Percentiles rank a stretch among this genome's conserved stretches.
Conservation (phyloP, 495 filamentous ascomycete genomes). For the Platismatia glauca region DNA sequence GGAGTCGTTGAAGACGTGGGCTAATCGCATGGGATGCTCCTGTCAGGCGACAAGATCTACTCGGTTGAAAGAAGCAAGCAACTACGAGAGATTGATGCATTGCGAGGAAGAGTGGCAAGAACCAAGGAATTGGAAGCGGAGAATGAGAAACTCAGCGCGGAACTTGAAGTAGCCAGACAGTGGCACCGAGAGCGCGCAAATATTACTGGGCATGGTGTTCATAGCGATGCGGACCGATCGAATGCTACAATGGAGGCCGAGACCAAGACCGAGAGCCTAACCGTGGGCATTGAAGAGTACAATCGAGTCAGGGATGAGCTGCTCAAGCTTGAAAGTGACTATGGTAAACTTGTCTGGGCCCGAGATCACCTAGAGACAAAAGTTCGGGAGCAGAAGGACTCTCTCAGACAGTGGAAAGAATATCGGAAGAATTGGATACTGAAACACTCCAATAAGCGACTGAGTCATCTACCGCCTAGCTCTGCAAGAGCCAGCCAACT, state of each 20-base stretch:
- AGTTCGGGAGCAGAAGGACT: conserved; percentile 19
- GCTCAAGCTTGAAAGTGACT: conserved; percentile 10
- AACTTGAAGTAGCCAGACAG: conserved; percentile 19
- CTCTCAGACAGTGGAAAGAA: conserved; percentile 27
- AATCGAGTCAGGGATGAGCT: conserved; percentile 9
- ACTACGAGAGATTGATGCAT: conserved; percentile 26
- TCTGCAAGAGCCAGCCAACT: not conserved
- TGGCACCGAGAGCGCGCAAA: not conserved
- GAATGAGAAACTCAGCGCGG: conserved; percentile 17
- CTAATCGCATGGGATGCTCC: conserved; percentile 2
- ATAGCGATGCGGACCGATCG: not conserved
- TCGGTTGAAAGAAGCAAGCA: conserved; percentile 14
- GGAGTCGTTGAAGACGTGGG: not conserved
- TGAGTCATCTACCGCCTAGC: not conserved
- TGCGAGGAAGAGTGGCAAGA: conserved; percentile 22
- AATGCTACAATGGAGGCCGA: not conserved
- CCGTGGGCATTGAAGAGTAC: conserved; percentile 5
- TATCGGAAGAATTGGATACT: conserved; percentile 23
- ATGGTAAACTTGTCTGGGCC: conserved; percentile 16
- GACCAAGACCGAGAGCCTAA: not conserved
- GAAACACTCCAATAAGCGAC: conserved; percentile 8
- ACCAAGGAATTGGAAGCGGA: conserved; percentile 17
- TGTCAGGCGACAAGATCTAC: conserved; percentile 3
- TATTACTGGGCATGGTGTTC: not conserved
- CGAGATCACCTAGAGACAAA: conserved; percentile 21